These are phyloP conservation scores for Fusarium oxysporum DNA, from an alignment of 2,329 filamentous ascomycete genomes.

Conservation along the genomic window DNA sequence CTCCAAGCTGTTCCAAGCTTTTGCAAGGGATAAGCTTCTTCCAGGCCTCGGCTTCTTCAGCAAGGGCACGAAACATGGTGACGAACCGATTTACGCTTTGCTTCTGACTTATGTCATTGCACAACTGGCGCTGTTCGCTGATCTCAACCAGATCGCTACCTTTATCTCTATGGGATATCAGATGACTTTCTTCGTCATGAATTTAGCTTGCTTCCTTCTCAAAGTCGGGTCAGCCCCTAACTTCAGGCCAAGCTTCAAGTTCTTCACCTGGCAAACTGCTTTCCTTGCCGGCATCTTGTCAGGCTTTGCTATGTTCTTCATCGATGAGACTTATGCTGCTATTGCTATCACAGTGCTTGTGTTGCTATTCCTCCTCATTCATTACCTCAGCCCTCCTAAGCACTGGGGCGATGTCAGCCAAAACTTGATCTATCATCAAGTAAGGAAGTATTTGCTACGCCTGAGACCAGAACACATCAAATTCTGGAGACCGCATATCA, in stretches of 20 bases:
- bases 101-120: conserved; percentile 80
- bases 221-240: conserved; percentile 91
- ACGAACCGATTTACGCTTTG: conserved; percentile 83
- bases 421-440: conserved; percentile 86
- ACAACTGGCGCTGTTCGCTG: conserved; percentile 82
- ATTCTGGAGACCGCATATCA: conserved; percentile 90
- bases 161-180: conserved; percentile 93
- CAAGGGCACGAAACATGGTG: conserved; percentile 75
- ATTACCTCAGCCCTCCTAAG: conserved; percentile 87
- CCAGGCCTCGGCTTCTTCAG: conserved; percentile 81
- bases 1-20: conserved; percentile 85
- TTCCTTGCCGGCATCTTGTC: conserved; percentile 79
- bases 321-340: conserved; percentile 83
- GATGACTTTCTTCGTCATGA: conserved; percentile 93
- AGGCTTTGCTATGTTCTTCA: conserved; percentile 88
- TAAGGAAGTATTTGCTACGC: conserved; percentile 87
- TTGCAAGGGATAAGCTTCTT: conserved; percentile 81
- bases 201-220: conserved; percentile 86
- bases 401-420: conserved; percentile 92
- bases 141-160: conserved; percentile 89
- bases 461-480: conserved; percentile 90
- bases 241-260: conserved; percentile 88
- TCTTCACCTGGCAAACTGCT: conserved; percentile 89
- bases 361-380: conserved; percentile 84
- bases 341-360: conserved; percentile 79